These are phyloP conservation scores for Xylariales sp. DNA, from an alignment of 2,329 filamentous ascomycete species.

Conservation along the genomic window DNA sequence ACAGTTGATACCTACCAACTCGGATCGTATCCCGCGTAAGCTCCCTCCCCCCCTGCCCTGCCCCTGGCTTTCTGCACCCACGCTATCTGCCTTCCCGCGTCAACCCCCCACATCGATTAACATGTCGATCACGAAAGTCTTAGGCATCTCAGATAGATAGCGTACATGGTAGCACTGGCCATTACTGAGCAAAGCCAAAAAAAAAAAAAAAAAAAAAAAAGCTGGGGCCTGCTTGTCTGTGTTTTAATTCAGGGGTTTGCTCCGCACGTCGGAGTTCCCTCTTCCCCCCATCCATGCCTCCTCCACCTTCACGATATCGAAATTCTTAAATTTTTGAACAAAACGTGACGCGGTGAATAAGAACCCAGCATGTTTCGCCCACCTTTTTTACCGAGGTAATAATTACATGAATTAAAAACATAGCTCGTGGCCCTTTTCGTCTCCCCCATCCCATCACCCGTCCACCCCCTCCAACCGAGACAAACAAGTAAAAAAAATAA, in stretches of 20 bases:
- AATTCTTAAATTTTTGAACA: neutral
- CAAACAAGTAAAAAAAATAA: constrained; percentile 6
- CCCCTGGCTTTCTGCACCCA: no score
- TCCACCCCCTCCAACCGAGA: neutral
- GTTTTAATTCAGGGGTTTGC: constrained; percentile 17
- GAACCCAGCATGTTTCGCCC: neutral
- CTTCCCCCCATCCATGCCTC: neutral
- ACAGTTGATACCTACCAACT: constrained; percentile 1
- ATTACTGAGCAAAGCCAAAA: neutral
- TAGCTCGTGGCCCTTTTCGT: constrained; percentile 10
- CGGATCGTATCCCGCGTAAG: constrained; percentile 18
- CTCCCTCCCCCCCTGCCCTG: neutral
- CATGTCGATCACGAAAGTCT: constrained; percentile 13
- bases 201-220: neutral
- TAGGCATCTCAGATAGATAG: neutral
- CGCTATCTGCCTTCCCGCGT: neutral
- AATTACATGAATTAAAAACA: constrained; percentile 21
- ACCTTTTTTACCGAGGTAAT: neutral
- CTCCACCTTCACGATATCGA: constrained; percentile 5
- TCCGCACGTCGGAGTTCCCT: constrained; percentile 19
- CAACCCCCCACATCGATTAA: constrained; percentile 3
- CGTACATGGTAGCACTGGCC: neutral
- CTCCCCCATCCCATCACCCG: neutral
- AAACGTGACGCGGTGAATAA: neutral
- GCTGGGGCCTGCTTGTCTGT: neutral